phyloP scores from a whole-genome alignment of 148 eudicot species.

The Nyssa sinensis region DNA sequence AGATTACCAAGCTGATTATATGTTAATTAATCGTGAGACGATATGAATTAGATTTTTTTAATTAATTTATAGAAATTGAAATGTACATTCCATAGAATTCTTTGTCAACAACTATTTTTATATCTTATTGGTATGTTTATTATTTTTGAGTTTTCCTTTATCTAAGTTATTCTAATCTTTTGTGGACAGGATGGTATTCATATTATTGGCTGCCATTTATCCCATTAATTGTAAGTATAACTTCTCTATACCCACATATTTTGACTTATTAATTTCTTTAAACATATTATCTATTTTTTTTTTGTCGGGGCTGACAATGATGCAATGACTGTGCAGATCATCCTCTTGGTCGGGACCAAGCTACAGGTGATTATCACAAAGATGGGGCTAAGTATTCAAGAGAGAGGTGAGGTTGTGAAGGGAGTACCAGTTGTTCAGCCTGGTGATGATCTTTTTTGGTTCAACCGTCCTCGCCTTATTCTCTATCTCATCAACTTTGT shows the following conservation, averaged over 20 bases:
- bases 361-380: conserved; percentile 60
- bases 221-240: conserved; percentile 43
- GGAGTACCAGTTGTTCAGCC: conserved; percentile 49
- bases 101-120: not conserved
- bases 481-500: conserved; percentile 48
- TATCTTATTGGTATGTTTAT: not conserved
- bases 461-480: conserved; percentile 42
- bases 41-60: too few relatives aligned
- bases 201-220: conserved; percentile 53
- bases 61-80: not conserved
- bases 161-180: not conserved
- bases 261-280: not conserved
- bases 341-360: conserved; percentile 56
- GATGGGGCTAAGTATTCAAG: conserved; percentile 54
- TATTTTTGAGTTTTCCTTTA: not conserved
- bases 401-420: conserved; percentile 49
- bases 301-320: not conserved
- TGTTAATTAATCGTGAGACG: too few relatives aligned
- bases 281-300: not conserved
- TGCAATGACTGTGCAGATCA: conserved; percentile 30
- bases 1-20: too few relatives aligned
- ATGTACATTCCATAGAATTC: not conserved
- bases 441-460: conserved; percentile 55
- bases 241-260: not conserved
- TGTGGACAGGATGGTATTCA: conserved; percentile 40